Evolutionary conservation across 495 filamentous ascomycete species (phyloP).

Genomic region (Ramalina intermedia): DNA sequence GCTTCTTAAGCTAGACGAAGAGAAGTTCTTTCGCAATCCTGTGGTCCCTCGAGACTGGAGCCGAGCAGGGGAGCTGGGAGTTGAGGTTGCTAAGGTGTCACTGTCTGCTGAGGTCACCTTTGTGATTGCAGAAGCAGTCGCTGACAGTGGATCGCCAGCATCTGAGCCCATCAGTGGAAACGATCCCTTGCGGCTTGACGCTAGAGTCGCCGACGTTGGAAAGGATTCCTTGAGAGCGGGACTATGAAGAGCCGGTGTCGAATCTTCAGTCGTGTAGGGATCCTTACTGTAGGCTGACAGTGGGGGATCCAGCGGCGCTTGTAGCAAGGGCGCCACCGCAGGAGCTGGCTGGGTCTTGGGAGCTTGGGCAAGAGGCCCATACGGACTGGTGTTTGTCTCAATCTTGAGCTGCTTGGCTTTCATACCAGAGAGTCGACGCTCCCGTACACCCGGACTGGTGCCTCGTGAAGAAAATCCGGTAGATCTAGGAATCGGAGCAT

Average conservation of each 20-base stretch:
- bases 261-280: conserved; percentile 3
- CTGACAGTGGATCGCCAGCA: conserved; percentile 10
- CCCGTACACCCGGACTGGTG: conserved; percentile 48
- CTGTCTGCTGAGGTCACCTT: conserved; percentile 29
- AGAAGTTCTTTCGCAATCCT: conserved; percentile 62
- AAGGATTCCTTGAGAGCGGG: conserved; percentile 1
- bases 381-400: conserved; percentile 47
- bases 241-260: conserved; percentile 6
- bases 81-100: conserved; percentile 21
- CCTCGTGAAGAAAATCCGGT: conserved; percentile 24
- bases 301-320: conserved; percentile 9
- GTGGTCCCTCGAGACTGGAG: conserved; percentile 36
- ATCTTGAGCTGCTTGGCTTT: conserved; percentile 76
- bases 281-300: conserved; percentile 14
- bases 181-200: conserved; percentile 14
- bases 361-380: conserved; percentile 23
- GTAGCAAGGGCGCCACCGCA: conserved; percentile 14
- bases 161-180: conserved; percentile 12
- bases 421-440: conserved; percentile 67
- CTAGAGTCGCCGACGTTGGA: conserved; percentile 2
- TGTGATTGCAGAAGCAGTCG: conserved; percentile 18
- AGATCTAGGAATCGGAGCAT: conserved; percentile 16
- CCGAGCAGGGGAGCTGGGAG: conserved; percentile 32
- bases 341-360: conserved; percentile 29
- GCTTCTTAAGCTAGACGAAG: conserved; percentile 58